A percentile compares a stretch with the other conserved stretches of the same genome.
Evolutionary conservation across 208 protist species (phyloP).

Genomic region (Wallacemonas sp.): DNA sequence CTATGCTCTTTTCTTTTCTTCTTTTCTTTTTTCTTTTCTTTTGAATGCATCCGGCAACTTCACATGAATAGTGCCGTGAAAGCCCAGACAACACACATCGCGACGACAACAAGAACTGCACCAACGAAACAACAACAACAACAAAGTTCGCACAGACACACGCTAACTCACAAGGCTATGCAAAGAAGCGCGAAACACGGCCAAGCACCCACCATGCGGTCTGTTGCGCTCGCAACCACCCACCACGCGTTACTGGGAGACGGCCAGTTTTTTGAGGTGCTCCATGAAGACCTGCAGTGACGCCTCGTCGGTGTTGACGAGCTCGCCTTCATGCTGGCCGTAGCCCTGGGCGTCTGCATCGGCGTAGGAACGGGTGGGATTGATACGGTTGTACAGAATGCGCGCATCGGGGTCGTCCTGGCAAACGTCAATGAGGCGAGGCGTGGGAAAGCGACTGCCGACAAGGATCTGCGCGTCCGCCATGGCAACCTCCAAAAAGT

Average conservation of each 20-base stretch:
- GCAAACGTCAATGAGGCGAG: constrained; percentile 96
- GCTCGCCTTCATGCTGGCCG: constrained; percentile 72
- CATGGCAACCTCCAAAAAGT: constrained; percentile 93
- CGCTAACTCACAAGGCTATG: neutral
- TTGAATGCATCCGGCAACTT: neutral
- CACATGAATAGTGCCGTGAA: too few species aligned
- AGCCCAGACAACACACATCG: too few species aligned
- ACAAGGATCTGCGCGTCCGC: constrained; percentile 93
- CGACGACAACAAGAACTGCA: neutral
- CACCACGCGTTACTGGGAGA: constrained; percentile 56
- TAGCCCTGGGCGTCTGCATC: constrained; percentile 41
- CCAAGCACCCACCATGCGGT: too few species aligned
- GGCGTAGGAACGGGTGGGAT: constrained; percentile 96
- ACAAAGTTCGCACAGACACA: neutral
- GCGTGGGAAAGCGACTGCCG: constrained; percentile 93
- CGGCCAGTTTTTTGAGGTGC: constrained; percentile 97
- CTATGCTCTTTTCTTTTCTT: too few species aligned
- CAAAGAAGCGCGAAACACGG: neutral
- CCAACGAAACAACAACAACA: neutral
- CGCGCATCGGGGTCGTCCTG: constrained; percentile 95
- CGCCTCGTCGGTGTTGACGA: constrained; percentile 98
- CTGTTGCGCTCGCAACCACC: too few species aligned
- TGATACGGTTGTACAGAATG: constrained; percentile 98
- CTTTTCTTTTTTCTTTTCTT: neutral
- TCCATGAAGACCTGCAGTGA: constrained; percentile 97